phyloP scores from a whole-genome alignment of 352 stramenopile species.

The Globisporangium barbulae region DNA sequence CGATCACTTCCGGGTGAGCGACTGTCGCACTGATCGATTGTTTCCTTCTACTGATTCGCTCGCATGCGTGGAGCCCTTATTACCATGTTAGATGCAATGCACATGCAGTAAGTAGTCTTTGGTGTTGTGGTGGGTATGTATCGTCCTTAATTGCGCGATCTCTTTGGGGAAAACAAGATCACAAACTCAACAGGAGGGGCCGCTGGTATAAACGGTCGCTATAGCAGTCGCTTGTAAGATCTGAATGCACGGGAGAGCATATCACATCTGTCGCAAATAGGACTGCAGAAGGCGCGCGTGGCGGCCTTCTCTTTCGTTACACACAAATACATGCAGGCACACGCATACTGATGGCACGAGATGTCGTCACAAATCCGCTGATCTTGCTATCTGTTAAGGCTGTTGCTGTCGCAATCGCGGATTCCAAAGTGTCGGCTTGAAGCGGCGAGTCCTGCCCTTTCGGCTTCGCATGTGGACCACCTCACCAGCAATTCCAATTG shows the following conservation, averaged over 20 bases:
- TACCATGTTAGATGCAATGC: not conserved
- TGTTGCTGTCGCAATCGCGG: not conserved
- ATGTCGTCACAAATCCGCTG: not conserved
- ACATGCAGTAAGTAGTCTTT: not conserved
- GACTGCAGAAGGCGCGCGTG: constrained; percentile 36
- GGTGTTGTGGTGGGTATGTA: constrained; percentile 27
- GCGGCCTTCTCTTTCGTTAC: not conserved
- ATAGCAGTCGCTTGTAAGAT: constrained; percentile 87
- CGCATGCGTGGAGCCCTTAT: not conserved
- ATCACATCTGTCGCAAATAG: constrained; percentile 85
- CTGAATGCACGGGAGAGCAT: constrained; percentile 49
- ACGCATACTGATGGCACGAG: not conserved
- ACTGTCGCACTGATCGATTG: no score
- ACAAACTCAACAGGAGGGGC: constrained; percentile 83
- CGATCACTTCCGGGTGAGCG: no score
- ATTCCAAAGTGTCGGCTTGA: not conserved
- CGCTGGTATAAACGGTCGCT: constrained; percentile 84
- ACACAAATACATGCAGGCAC: constrained; percentile 3
- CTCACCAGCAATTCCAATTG: not conserved
- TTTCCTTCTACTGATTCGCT: not conserved
- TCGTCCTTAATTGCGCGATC: constrained; percentile 81
- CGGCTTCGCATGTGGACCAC: not conserved
- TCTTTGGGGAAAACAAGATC: constrained; percentile 59
- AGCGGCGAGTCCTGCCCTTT: not conserved
- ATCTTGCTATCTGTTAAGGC: not conserved